Evolutionary conservation across 2,329 filamentous ascomycete species (phyloP).

Genomic region (Drechslerella dactyloides): DNA sequence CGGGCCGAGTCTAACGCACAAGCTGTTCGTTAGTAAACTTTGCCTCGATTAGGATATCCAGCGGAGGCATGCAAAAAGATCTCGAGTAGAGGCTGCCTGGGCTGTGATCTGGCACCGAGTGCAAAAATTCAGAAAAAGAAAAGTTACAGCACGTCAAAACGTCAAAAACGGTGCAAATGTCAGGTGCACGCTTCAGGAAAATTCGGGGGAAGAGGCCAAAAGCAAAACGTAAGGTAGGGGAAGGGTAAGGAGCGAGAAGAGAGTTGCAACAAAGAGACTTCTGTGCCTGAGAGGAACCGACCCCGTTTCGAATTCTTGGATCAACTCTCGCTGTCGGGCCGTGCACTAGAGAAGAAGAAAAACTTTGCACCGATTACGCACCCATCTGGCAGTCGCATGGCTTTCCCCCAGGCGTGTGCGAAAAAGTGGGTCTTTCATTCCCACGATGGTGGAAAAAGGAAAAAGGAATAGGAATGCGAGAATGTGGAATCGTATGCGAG

Average conservation of each 20-base stretch:
- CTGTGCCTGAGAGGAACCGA: conserved; percentile 34
- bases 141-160: conserved; percentile 34
- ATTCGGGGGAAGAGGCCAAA: conserved; percentile 8
- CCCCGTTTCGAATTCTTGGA: conserved; percentile 19
- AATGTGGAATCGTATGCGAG: conserved; percentile 47
- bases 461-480: conserved; percentile 51
- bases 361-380: conserved; percentile 26
- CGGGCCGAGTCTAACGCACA: conserved; percentile 68
- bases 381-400: conserved; percentile 9
- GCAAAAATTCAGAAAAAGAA: background rate
- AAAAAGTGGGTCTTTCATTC: conserved; percentile 37
- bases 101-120: background rate
- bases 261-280: conserved; percentile 4
- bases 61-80: background rate
- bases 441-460: conserved; percentile 14
- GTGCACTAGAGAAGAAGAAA: conserved; percentile 8
- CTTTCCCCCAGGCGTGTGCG: conserved; percentile 19
- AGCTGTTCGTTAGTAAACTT: conserved; percentile 24
- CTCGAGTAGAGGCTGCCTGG: conserved; percentile 10
- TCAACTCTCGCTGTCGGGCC: conserved; percentile 15
- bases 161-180: conserved; percentile 15
- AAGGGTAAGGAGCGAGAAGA: conserved; percentile 11
- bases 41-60: background rate
- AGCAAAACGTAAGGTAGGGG: conserved; percentile 19
- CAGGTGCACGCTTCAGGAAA: no score